phyloP scores from a whole-genome alignment of 176 grass and related monocot species.

The Elaeis guineensis region DNA sequence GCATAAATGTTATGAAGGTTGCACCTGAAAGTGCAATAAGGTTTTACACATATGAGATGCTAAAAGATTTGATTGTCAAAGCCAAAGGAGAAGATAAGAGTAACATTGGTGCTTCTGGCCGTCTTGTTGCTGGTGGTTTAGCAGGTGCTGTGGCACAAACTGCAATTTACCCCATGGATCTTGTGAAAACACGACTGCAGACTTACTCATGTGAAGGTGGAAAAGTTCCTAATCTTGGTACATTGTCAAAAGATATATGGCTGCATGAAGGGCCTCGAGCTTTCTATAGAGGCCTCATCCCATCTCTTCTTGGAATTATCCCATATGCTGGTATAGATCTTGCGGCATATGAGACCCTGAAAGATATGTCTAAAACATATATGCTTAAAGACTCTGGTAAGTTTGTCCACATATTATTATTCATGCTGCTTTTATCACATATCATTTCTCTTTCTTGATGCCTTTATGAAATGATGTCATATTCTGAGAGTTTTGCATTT shows the following conservation, averaged over 20 bases:
- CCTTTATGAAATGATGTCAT: too few species aligned
- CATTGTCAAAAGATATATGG: constrained; percentile 69
- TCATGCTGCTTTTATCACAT: too few species aligned
- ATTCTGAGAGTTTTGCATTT: constrained; percentile 1
- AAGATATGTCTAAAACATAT: constrained; percentile 86
- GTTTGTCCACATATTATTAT: constrained; percentile 6
- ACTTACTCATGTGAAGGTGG: constrained; percentile 44
- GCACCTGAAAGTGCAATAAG: constrained; percentile 82
- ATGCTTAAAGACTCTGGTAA: constrained; percentile 60
- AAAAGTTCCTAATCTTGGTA: constrained; percentile 40
- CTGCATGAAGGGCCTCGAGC: constrained; percentile 67
- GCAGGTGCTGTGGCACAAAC: constrained; percentile 81
- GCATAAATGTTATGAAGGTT: constrained; percentile 84
- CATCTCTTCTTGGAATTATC: constrained; percentile 83
- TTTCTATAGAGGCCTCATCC: constrained; percentile 76
- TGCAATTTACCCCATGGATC: constrained; percentile 70
- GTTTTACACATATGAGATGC: constrained; percentile 74
- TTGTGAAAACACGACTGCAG: constrained; percentile 78
- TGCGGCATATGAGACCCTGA: constrained; percentile 78
- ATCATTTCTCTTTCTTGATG: too few species aligned
- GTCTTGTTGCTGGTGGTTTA: constrained; percentile 67
- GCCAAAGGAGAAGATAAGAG: constrained; percentile 50
- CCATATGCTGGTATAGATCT: constrained; percentile 93
- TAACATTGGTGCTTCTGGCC: constrained; percentile 62
- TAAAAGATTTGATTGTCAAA: constrained; percentile 71